Conservation (phyloP, 306 rosid species). For the Psophocarpus tetragonolobus region DNA sequence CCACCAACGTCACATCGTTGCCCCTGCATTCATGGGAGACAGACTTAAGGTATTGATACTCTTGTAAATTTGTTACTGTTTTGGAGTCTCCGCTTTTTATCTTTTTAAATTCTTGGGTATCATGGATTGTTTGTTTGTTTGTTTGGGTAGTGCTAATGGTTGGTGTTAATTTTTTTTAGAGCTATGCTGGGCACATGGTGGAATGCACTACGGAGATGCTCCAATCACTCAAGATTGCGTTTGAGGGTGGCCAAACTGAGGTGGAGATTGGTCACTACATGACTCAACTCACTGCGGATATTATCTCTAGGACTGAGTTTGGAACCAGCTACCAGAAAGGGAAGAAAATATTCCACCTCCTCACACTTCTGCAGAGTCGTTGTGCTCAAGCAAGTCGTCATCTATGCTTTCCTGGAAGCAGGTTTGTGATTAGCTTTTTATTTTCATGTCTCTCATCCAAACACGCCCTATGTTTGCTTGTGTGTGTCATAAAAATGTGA, state of each 20-base stretch:
- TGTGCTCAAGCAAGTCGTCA: conserved; percentile 90
- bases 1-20: conserved; percentile 71
- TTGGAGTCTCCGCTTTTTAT: neutral
- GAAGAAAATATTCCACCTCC: conserved; percentile 73
- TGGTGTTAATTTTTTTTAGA: conserved; percentile 37
- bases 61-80: neutral
- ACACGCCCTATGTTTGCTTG: neutral
- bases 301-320: conserved; percentile 83
- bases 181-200: conserved; percentile 90
- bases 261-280: conserved; percentile 77
- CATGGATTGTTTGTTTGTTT: neutral
- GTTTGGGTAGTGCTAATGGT: neutral
- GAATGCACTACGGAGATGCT: conserved; percentile 85
- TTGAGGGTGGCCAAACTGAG: conserved; percentile 50
- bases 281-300: conserved; percentile 80
- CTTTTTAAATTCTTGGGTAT: neutral
- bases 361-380: conserved; percentile 58
- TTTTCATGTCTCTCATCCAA: no score
- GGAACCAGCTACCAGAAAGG: conserved; percentile 75
- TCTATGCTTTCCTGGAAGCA: conserved; percentile 89
- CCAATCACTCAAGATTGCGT: conserved; percentile 53
- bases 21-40: conserved; percentile 68
- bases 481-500: neutral
- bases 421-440: conserved; percentile 58
- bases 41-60: conserved; percentile 58